Base-by-base conservation (phyloP, 2,329 filamentous ascomycete genomes). In the Plectosphaerella sp. region DNA sequence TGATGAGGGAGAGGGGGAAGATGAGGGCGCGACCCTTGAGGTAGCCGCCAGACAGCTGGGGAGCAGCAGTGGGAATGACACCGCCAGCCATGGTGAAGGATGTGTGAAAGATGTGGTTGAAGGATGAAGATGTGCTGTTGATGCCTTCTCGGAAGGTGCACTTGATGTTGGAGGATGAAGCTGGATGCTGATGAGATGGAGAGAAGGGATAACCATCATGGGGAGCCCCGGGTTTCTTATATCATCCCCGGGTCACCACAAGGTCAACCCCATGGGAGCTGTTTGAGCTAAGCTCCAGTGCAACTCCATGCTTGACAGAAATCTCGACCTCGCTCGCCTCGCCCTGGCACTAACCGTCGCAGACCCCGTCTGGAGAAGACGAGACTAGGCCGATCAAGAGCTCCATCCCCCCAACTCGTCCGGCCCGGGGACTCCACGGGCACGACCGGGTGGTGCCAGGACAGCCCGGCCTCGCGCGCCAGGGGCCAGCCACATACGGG, bases 1-100 rank as follows among this genome's bases (percentile, higher is more conserved):
- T 77, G 74, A 33, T 74, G 61, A 56, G 78, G 58, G 61, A 74
- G 47, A 79, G 70, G 10, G 77, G 77, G 56, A 75, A 68, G 61
- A 79, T 74, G 50, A 78, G 71, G 14, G 60, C 61, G 36, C 52
- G 60, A 47, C 65, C 69, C 65, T 52, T 69, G 63, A 55, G 66
- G 62, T 67, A 73, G 53, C 71, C 70, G 47, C 69, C 65, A 48
- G 63, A 62, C 25, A 73, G 61, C 28, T 64, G 59, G 25, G 68
- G 65, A 24, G 66, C 61, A 47, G 62, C 62, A 35, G 70, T 64
- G 15, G 71, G 69, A 35, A 72, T 56, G 14, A 9, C 35, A 54
- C 70, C 71, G 53, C 71, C 71, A 57, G 67, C 71, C 72, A 74
- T 73, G 61, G 53, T 63, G 55, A 51, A 45, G 24, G 37, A 15